phyloP scores from a whole-genome alignment of 192 early-diverging fungal species.

The Glomus cerebriforme region DNA sequence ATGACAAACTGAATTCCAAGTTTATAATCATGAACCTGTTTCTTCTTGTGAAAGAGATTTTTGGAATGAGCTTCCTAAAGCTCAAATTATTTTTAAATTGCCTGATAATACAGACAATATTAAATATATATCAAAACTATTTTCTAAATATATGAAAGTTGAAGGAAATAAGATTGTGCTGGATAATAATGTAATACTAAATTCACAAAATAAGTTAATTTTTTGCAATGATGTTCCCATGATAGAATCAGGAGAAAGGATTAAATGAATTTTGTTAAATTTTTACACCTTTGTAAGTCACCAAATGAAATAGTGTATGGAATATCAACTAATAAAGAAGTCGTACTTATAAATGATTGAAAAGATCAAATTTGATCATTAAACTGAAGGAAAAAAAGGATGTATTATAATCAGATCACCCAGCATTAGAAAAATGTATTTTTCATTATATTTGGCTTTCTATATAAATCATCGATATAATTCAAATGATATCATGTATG shows the following conservation, averaged over 20 bases:
- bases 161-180: slow-evolving; percentile 18
- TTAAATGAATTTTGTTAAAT: slow-evolving; percentile 16
- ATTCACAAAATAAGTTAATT: no score
- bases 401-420: slow-evolving; percentile 4
- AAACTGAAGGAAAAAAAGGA: not conserved
- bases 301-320: slow-evolving; percentile 12
- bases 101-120: slow-evolving; percentile 8
- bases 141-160: slow-evolving; percentile 19
- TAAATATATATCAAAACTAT: slow-evolving; percentile 4
- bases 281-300: not conserved
- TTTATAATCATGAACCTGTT: slow-evolving; percentile 7
- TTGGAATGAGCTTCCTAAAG: slow-evolving; percentile 15
- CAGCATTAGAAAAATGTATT: slow-evolving; percentile 18
- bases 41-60: not conserved
- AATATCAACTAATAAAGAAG: slow-evolving; percentile 19
- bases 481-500: slow-evolving; percentile 4
- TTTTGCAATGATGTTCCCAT: no score
- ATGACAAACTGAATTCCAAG: not conserved
- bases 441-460: slow-evolving; percentile 18
- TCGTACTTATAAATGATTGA: slow-evolving; percentile 20
- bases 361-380: slow-evolving; percentile 15
- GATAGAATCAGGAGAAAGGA: no score
- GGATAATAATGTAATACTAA: no score
- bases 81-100: slow-evolving; percentile 14
- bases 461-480: slow-evolving; percentile 1